Base-by-base conservation (phyloP, 1,139 yeast species). In the Saccharomycopsis crataegensis region DNA sequence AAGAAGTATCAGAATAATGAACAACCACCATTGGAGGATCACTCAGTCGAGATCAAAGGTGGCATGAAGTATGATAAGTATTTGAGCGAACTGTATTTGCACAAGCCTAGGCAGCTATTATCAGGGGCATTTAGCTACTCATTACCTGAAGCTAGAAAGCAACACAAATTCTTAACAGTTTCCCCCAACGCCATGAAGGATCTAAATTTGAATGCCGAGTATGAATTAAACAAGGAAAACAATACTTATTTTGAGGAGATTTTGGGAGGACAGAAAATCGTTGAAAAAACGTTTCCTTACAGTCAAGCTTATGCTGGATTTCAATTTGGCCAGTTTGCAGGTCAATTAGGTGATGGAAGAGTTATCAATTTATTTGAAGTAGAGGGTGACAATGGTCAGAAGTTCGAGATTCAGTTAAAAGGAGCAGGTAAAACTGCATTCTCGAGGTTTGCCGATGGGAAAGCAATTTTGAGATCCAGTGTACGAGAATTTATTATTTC, bases 311-410 rank as follows among this genome's bases (percentile, higher is more conserved):
- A 93, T 67, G 96, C 98, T 1, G 99, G 99, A 1, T 89, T 86
- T 76, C 99, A 93, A 65, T 93, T 93, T 72, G 98, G 99, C 2
- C 82, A 79, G 61, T 93, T 93, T 80, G 97, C 98, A 0, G 98
- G 98, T 1, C 99, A 93, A 67, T 71, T 93, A 59, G 99, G 99
- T 4, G 99, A 93, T 66, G 99, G 99, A 0, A 73, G 99, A 58
- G 97, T 90, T 1, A 77, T 83, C 8, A 88, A 86, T 63, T 70
- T 93, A 49, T 90, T 91, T 68, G 94, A 87, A 59, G 70, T 85
- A 0, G 74, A 75, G 6, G 75, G 73, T 51, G 22, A 16, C 5
- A 65, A 70, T 0, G 56, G 54, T 1, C 66, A 65, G 46, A 62
- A 67, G 44, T 83, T 77, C 61, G 95, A 87, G 61, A 58, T 91